Percentiles rank a stretch among this genome's conserved stretches.
phyloP scores from a whole-genome alignment of 1,284 basidiomycete species.

The Apiotrichum sp. region DNA sequence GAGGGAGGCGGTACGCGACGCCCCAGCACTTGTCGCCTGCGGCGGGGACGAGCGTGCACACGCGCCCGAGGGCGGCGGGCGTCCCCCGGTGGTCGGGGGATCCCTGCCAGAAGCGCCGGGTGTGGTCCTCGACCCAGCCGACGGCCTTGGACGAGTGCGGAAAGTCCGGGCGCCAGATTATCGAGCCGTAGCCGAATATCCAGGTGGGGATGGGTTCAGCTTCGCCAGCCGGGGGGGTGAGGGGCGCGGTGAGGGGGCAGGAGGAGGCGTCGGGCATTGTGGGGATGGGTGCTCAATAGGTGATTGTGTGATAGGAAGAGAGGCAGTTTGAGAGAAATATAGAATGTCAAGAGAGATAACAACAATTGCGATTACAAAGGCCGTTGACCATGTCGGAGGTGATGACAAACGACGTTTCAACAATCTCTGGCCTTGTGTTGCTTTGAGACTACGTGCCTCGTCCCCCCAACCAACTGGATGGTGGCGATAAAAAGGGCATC shows the following conservation, averaged over 20 bases:
- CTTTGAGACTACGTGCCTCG: not conserved
- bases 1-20: slow-evolving; percentile 10
- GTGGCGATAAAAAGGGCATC: too few species aligned
- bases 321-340: too few species aligned
- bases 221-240: not conserved
- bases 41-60: slow-evolving; percentile 38
- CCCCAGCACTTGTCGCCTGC: slow-evolving; percentile 14
- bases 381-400: not conserved
- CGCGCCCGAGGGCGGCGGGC: slow-evolving; percentile 36
- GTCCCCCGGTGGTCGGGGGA: slow-evolving; percentile 45
- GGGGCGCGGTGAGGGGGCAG: not conserved
- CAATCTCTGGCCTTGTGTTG: not conserved
- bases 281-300: not conserved
- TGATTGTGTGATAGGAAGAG: too few species aligned
- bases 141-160: slow-evolving; percentile 8
- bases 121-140: slow-evolving; percentile 51
- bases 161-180: slow-evolving; percentile 21
- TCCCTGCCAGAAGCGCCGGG: slow-evolving; percentile 44
- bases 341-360: too few species aligned
- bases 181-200: slow-evolving; percentile 17
- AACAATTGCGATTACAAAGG: too few species aligned
- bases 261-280: not conserved
- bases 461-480: too few species aligned
- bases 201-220: not conserved
- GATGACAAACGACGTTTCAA: not conserved